A percentile compares a stretch with the other conserved stretches of the same genome.
Evolutionary conservation across 2,329 filamentous ascomycete genomes (phyloP).

Genomic region (Coniochaeta prunicola): DNA sequence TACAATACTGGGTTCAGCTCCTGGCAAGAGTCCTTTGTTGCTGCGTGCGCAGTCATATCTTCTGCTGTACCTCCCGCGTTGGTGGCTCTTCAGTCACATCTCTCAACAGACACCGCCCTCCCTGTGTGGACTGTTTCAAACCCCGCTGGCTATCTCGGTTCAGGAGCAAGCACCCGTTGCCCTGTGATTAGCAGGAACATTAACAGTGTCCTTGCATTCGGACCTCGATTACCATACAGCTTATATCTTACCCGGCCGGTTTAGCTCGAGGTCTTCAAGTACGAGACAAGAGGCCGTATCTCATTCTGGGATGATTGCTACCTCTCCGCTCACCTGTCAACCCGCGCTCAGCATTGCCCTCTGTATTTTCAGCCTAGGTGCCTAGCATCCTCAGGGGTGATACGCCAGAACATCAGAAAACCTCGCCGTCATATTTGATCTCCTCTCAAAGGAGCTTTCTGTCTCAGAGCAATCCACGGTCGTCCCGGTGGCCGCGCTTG

Average conservation of each 20-base stretch:
- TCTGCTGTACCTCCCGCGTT: background rate
- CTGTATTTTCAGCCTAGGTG: background rate
- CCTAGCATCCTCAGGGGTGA: background rate
- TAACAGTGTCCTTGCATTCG: background rate
- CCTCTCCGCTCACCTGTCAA: background rate
- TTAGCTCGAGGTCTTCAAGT: background rate
- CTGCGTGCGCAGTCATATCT: background rate
- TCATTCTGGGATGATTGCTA: background rate
- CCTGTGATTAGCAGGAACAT: background rate
- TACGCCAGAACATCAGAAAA: background rate
- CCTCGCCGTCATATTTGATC: background rate
- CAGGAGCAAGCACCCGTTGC: background rate
- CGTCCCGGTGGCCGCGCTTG: background rate
- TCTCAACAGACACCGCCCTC: slow-evolving; percentile 11
- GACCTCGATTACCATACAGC: background rate
- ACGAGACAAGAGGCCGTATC: background rate
- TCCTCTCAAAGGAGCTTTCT: background rate
- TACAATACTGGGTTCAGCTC: background rate
- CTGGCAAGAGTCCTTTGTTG: background rate
- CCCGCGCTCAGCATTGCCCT: background rate
- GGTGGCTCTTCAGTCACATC: background rate
- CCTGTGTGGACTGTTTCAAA: slow-evolving; percentile 3
- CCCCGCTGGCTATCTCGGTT: background rate
- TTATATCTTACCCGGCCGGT: background rate
- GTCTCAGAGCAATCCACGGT: background rate